Percentiles rank a stretch among this genome's conserved stretches.
Conservation (phyloP, 345 rosid species). For the Aegle marmelos region DNA sequence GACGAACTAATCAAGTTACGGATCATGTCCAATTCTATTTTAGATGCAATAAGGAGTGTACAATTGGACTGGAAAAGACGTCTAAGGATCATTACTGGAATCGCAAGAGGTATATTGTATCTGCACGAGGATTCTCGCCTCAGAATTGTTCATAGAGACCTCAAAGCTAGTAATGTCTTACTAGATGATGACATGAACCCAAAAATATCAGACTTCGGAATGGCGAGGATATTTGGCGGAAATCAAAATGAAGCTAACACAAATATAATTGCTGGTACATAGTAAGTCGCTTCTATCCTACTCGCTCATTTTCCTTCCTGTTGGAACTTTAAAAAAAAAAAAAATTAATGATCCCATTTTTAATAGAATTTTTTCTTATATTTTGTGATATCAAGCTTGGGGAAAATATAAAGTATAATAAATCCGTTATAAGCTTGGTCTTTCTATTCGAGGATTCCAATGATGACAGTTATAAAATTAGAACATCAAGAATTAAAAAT, state of each 20-base stretch:
- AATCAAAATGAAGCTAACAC: slow-evolving; percentile 32
- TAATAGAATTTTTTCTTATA: neutral
- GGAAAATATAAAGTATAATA: too few relatives aligned
- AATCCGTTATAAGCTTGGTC: too few relatives aligned
- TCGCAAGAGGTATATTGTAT: slow-evolving; percentile 38
- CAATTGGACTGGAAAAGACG: slow-evolving; percentile 26
- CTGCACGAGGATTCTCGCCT: slow-evolving; percentile 44
- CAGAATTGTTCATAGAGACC: slow-evolving; percentile 32
- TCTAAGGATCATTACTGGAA: slow-evolving; percentile 30
- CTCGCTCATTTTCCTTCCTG: neutral
- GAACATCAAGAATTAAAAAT: too few relatives aligned
- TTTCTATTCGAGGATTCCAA: too few relatives aligned
- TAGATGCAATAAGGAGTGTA: slow-evolving; percentile 3
- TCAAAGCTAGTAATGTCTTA: slow-evolving; percentile 26
- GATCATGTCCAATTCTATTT: neutral
- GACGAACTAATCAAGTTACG: too few relatives aligned
- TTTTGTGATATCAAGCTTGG: too few relatives aligned
- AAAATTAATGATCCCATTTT: neutral
- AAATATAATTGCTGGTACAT: slow-evolving; percentile 35
- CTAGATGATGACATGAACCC: slow-evolving; percentile 25
- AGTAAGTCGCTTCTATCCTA: slow-evolving; percentile 17
- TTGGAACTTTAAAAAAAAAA: too few relatives aligned
- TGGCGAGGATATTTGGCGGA: slow-evolving; percentile 32
- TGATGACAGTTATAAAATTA: too few relatives aligned
- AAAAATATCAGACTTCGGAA: slow-evolving; percentile 34